phyloP scores from a whole-genome alignment of 495 filamentous ascomycete species.

The Podospora anserina region DNA sequence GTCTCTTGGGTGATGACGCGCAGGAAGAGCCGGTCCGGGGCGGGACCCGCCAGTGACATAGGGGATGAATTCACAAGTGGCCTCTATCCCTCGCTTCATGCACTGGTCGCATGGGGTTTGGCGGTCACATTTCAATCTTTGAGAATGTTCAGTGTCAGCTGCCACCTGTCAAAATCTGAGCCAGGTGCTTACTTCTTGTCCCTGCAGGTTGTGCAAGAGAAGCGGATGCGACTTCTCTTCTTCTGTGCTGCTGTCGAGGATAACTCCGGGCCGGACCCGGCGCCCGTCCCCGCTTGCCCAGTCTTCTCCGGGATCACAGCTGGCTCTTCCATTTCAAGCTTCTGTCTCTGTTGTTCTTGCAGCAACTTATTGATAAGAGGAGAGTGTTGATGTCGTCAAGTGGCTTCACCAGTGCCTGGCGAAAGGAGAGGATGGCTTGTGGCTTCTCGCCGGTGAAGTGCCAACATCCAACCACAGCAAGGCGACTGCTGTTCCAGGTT shows the following conservation, averaged over 20 bases:
- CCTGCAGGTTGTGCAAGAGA: conserved; percentile 54
- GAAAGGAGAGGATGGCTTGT: too few relatives aligned
- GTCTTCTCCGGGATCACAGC: conserved; percentile 6
- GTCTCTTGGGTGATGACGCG: conserved; percentile 31
- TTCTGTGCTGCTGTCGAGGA: conserved; percentile 28
- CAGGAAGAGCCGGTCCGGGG: conserved; percentile 30
- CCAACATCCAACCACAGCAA: neutral
- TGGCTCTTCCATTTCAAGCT: neutral
- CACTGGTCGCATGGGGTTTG: conserved; percentile 51
- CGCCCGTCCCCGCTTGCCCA: neutral
- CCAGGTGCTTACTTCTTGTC: conserved; percentile 46
- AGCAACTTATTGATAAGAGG: neutral
- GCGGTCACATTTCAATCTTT: conserved; percentile 53
- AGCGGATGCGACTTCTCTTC: conserved; percentile 52
- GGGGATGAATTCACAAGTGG: conserved; percentile 43
- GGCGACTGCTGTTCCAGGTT: neutral
- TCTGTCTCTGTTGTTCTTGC: neutral
- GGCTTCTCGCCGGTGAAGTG: too few relatives aligned
- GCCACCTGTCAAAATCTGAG: neutral
- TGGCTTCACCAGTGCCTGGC: too few relatives aligned
- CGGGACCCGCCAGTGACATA: conserved; percentile 19
- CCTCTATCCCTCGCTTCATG: conserved; percentile 44
- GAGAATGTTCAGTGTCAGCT: neutral
- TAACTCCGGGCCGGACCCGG: conserved; percentile 13
- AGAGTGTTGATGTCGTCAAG: too few relatives aligned